Evolutionary conservation across 1,284 basidiomycete species (phyloP).

Genomic region (Irpex rosettiformis): DNA sequence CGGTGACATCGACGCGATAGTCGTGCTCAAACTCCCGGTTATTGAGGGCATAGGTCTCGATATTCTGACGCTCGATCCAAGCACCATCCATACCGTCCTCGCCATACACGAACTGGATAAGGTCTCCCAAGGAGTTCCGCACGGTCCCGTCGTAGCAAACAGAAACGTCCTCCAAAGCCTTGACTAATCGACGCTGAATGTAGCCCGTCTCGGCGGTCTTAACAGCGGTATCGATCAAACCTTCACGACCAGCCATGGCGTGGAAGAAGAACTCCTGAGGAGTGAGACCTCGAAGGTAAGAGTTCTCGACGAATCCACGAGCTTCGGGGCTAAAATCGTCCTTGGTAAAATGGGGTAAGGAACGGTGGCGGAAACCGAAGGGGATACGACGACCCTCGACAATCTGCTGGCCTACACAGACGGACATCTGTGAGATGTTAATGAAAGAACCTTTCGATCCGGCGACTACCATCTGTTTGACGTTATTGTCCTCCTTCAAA

Average conservation of each 20-base stretch:
- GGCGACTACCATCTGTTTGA: slow-evolving; percentile 99
- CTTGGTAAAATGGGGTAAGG: slow-evolving; percentile 96
- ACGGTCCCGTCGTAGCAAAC: slow-evolving; percentile 98
- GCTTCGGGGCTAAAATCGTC: slow-evolving; percentile 99
- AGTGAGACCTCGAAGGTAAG: slow-evolving; percentile 95
- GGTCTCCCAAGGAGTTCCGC: slow-evolving; percentile 92
- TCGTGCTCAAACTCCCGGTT: slow-evolving; percentile 85
- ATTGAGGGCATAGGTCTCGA: slow-evolving; percentile 86
- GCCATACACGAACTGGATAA: slow-evolving; percentile 96
- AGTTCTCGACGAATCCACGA: slow-evolving; percentile 99
- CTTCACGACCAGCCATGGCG: slow-evolving; percentile 99
- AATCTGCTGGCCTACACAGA: slow-evolving; percentile 97
- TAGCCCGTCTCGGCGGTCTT: slow-evolving; percentile 99
- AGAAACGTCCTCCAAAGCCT: slow-evolving; percentile 97
- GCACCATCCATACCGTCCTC: slow-evolving; percentile 99
- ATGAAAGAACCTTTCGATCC: slow-evolving; percentile 99
- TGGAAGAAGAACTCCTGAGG: slow-evolving; percentile 99
- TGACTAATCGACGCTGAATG: slow-evolving; percentile 97
- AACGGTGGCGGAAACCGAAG: slow-evolving; percentile 96
- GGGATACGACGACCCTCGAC: slow-evolving; percentile 98
- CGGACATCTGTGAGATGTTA: slow-evolving; percentile 99
- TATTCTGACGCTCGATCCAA: slow-evolving; percentile 93
- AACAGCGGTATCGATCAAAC: slow-evolving; percentile 98
- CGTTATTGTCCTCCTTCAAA: slow-evolving; percentile 98
- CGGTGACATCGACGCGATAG: slow-evolving; percentile 92